Conservation (phyloP, 2,329 filamentous ascomycete genomes). For the Fusarium papillatum region DNA sequence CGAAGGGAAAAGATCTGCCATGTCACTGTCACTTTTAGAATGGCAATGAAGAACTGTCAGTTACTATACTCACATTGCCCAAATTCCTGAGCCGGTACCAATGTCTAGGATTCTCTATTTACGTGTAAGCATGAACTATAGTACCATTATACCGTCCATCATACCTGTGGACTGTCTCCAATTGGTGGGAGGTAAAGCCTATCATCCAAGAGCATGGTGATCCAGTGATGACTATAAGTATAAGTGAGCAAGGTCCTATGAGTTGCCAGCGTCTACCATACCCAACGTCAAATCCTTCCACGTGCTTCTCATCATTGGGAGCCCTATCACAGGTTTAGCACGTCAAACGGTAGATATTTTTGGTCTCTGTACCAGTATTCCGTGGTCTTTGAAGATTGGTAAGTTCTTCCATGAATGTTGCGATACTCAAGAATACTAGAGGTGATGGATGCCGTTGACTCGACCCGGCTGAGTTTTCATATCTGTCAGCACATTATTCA, state of each 20-base stretch:
- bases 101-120: background rate
- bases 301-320: background rate
- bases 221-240: constrained; percentile 7
- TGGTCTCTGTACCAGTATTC: background rate
- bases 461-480: background rate
- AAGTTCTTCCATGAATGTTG: constrained; percentile 4
- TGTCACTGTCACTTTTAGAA: background rate
- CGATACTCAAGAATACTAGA: constrained; percentile 2
- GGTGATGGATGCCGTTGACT: background rate
- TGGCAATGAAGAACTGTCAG: no score
- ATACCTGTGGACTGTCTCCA: constrained; percentile 10
- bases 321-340: background rate
- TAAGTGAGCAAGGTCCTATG: background rate
- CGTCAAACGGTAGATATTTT: background rate
- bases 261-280: background rate
- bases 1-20: background rate
- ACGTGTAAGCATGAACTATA: background rate
- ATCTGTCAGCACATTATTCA: background rate
- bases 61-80: background rate
- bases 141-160: no score
- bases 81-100: constrained; percentile 1
- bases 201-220: constrained; percentile 17
- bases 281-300: background rate
- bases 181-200: constrained; percentile 10
- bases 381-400: background rate